Evolutionary conservation across 176 grass and related monocot genomes (phyloP).

Genomic region (Aegilops tauschii): DNA sequence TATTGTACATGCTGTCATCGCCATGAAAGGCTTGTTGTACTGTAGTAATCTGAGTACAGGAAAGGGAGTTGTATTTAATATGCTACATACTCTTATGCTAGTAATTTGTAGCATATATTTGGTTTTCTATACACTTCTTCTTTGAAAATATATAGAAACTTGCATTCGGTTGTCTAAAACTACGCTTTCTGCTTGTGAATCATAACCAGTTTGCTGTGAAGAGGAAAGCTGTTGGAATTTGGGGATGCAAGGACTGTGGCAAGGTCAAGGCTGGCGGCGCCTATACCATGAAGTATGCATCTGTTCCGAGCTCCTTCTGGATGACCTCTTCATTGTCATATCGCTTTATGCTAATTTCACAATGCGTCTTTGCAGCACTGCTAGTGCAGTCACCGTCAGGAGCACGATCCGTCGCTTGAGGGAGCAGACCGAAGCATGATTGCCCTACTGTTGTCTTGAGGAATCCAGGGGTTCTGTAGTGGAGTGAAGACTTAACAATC

Average conservation of each 20-base stretch:
- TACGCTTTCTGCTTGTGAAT: neutral
- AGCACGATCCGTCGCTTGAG: conserved; percentile 83
- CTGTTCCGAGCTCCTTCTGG: neutral
- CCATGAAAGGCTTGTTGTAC: neutral
- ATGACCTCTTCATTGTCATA: neutral
- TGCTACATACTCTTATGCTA: neutral
- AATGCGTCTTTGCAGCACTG: conserved; percentile 49
- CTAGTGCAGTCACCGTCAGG: conserved; percentile 83
- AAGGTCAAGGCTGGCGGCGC: conserved; percentile 90
- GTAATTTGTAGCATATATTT: neutral
- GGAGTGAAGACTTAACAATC: neutral
- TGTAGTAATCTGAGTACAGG: neutral
- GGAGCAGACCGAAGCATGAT: conserved; percentile 84
- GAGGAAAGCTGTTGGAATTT: conserved; percentile 91
- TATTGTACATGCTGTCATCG: neutral
- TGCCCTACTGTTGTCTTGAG: neutral
- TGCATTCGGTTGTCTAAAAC: neutral
- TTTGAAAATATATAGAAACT: neutral
- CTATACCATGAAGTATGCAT: conserved; percentile 74
- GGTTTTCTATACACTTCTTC: neutral
- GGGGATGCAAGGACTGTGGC: conserved; percentile 92
- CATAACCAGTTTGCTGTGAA: conserved; percentile 74
- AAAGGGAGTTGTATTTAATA: neutral
- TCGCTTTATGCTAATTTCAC: neutral
- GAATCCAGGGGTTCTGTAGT: conserved; percentile 8